A percentile compares a stretch with the other conserved stretches of the same genome.
Conservation (phyloP, 108 stramenopile genomes). For the Parietichytrium sp. region DNA sequence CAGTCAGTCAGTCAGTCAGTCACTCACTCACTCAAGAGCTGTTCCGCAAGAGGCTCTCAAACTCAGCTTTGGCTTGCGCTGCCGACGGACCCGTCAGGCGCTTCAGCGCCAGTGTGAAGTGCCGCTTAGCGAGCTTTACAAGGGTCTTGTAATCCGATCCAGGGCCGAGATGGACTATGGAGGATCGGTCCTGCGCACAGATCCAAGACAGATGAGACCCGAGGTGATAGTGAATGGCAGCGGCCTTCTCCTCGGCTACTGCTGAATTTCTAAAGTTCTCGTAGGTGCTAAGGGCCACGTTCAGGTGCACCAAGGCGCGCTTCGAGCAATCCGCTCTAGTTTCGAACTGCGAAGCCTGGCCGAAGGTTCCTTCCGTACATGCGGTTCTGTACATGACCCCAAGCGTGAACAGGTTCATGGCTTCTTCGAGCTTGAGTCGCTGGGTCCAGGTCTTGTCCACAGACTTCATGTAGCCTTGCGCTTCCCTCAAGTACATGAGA, state of each 20-base stretch:
- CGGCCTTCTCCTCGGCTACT: background rate
- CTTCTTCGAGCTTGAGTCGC: no score
- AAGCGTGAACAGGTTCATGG: no score
- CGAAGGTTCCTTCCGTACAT: no score
- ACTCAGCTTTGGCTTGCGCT: background rate
- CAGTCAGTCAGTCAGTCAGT: background rate
- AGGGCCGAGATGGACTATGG: background rate
- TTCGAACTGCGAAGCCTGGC: no score
- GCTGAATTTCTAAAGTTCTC: no score
- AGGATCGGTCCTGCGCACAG: background rate
- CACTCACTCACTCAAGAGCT: background rate
- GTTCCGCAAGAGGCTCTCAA: background rate
- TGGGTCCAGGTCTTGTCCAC: no score
- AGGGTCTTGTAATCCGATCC: background rate
- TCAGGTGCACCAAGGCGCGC: no score
- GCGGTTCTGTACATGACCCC: no score
- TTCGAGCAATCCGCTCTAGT: no score
- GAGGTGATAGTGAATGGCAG: background rate
- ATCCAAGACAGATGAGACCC: conserved; percentile 23
- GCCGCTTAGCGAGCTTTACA: background rate
- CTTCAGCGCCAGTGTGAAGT: background rate
- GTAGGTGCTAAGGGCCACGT: no score
- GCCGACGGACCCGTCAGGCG: background rate
- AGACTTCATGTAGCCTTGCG: no score
- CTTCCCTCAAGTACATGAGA: no score